These are phyloP conservation scores for Debaryomyces sp. DNA, from an alignment of 1,139 yeast genomes.

Conservation along the genomic window DNA sequence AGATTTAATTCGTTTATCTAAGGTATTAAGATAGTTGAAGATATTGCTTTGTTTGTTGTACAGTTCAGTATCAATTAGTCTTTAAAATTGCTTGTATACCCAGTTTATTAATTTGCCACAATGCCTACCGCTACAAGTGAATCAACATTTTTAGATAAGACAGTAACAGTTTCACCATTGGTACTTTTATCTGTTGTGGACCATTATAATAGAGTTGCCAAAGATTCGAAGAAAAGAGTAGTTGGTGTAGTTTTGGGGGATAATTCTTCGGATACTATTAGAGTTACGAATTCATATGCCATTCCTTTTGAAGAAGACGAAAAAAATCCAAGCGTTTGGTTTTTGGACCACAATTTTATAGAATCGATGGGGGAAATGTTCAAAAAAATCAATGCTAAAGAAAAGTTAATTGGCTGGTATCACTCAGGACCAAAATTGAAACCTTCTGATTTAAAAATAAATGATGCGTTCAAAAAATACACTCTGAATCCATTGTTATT, in stretches of 20 bases:
- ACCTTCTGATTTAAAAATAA: constrained; percentile 86
- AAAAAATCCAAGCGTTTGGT: constrained; percentile 93
- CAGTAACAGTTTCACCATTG: constrained; percentile 92
- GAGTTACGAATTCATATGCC: constrained; percentile 79
- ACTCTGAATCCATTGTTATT: constrained; percentile 81
- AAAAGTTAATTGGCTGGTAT: constrained; percentile 96
- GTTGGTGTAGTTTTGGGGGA: constrained; percentile 95
- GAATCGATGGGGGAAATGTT: constrained; percentile 98
- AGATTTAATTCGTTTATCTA: neutral
- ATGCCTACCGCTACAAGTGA: constrained; percentile 27
- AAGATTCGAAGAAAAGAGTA: constrained; percentile 73
- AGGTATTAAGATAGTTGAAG: neutral
- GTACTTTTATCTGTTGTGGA: constrained; percentile 94
- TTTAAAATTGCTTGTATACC: neutral
- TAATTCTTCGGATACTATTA: constrained; percentile 54
- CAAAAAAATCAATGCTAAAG: constrained; percentile 95
- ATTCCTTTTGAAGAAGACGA: constrained; percentile 98
- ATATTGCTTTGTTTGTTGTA: neutral
- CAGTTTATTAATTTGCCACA: constrained; percentile 1
- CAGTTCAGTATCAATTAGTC: neutral
- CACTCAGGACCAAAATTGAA: constrained; percentile 95
- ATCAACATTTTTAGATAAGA: constrained; percentile 46
- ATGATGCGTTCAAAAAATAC: constrained; percentile 84
- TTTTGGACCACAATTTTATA: constrained; percentile 92
- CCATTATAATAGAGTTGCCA: constrained; percentile 86